A percentile compares a stretch with the other conserved stretches of the same genome.
phyloP scores from a whole-genome alignment of 2,329 filamentous ascomycete species.

The Coniochaeta sp. region DNA sequence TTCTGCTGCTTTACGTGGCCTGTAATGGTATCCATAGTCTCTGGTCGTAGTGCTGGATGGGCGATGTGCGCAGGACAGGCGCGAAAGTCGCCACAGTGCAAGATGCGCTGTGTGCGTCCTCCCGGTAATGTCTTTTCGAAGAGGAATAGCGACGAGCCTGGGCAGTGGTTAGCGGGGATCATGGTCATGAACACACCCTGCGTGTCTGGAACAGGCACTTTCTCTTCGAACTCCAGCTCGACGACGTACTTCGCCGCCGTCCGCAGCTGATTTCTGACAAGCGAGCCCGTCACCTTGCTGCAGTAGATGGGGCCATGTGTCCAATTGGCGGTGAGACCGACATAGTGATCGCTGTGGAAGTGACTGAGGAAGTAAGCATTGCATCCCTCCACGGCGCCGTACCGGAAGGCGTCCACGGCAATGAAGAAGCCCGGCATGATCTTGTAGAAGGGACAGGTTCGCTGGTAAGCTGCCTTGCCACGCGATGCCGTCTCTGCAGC shows the following conservation, averaged over 20 bases:
- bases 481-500: conserved; percentile 70
- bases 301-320: conserved; percentile 93
- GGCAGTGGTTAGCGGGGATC: conserved; percentile 95
- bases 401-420: conserved; percentile 92
- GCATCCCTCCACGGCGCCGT: conserved; percentile 86
- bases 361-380: conserved; percentile 95
- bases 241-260: conserved; percentile 84
- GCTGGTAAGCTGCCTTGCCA: conserved; percentile 78
- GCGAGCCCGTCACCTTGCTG: conserved; percentile 83
- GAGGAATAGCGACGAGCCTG: conserved; percentile 86
- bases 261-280: conserved; percentile 78
- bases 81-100: conserved; percentile 94
- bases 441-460: conserved; percentile 97
- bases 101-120: conserved; percentile 65
- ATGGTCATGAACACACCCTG: conserved; percentile 83
- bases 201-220: conserved; percentile 71
- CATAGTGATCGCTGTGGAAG: conserved; percentile 96
- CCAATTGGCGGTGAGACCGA: conserved; percentile 84
- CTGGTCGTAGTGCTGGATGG: conserved; percentile 75
- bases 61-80: conserved; percentile 78
- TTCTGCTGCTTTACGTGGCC: conserved; percentile 73
- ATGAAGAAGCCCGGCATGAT: conserved; percentile 91
- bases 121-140: conserved; percentile 68
- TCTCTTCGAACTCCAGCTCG: conserved; percentile 76
- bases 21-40: conserved; percentile 61